Conservation (phyloP, 768 basidiomycete species). For the Pulveroboletus sp. region DNA sequence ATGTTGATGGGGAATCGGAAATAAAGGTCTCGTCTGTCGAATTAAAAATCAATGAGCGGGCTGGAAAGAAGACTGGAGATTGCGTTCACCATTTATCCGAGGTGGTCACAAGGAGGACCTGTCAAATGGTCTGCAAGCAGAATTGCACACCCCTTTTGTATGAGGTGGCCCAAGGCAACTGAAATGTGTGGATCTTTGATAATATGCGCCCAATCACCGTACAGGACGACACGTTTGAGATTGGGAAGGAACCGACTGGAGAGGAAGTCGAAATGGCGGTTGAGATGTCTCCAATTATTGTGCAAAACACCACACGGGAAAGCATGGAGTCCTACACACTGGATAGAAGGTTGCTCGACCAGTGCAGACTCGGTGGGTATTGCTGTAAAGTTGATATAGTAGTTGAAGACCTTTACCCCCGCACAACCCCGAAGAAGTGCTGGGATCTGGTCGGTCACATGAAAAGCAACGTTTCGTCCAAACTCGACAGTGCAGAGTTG, state of each 20-base stretch:
- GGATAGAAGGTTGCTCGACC: slow-evolving; percentile 33
- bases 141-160: slow-evolving; percentile 32
- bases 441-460: slow-evolving; percentile 45
- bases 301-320: slow-evolving; percentile 42
- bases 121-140: slow-evolving; percentile 14
- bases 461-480: slow-evolving; percentile 55
- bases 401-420: slow-evolving; percentile 50
- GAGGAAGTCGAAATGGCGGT: slow-evolving; percentile 46
- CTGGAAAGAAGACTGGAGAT: not conserved
- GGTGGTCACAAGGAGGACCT: slow-evolving; percentile 17
- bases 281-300: slow-evolving; percentile 31
- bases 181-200: slow-evolving; percentile 38
- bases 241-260: slow-evolving; percentile 41
- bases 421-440: slow-evolving; percentile 46
- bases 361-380: slow-evolving; percentile 18
- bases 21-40: not conserved
- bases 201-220: slow-evolving; percentile 52
- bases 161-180: slow-evolving; percentile 29
- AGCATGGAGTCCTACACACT: slow-evolving; percentile 51
- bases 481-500: slow-evolving; percentile 57
- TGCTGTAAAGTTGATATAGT: slow-evolving; percentile 50
- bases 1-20: not conserved
- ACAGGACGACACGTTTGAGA: slow-evolving; percentile 44
- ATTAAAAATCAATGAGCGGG: not conserved
- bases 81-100: slow-evolving; percentile 10